phyloP scores from a whole-genome alignment of 805 yeast species.

The Soucietia sequanensis region DNA sequence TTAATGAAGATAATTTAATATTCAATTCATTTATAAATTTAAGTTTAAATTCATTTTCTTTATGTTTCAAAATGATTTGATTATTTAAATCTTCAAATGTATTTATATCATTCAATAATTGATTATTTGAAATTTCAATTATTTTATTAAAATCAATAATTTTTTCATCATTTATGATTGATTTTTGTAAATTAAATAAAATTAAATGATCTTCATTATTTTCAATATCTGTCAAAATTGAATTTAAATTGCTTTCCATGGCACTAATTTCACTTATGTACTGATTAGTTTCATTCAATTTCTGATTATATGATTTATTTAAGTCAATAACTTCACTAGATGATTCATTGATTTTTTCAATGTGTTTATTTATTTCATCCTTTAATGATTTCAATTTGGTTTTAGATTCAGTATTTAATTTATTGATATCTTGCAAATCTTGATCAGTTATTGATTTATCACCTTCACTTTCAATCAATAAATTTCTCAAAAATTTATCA shows the following conservation, averaged over 20 bases:
- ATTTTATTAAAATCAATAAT: background rate
- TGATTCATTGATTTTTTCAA: constrained; percentile 26
- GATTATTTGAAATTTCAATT: background rate
- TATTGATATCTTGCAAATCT: constrained; percentile 20
- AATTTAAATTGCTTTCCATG: background rate
- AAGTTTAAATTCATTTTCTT: background rate
- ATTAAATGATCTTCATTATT: constrained; percentile 1
- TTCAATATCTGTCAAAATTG: background rate
- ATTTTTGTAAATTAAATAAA: constrained; percentile 2
- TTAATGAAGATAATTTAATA: background rate
- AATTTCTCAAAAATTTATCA: constrained; percentile 58
- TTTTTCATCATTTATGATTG: background rate
- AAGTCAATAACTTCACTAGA: constrained; percentile 24
- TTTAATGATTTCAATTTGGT: constrained; percentile 23
- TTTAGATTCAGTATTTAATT: constrained; percentile 19
- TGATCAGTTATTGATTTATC: constrained; percentile 12
- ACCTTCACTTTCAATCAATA: constrained; percentile 29
- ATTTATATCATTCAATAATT: background rate
- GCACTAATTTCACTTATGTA: constrained; percentile 20
- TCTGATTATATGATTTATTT: constrained; percentile 20
- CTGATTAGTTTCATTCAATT: constrained; percentile 23
- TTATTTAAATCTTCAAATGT: background rate
- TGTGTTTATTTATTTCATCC: constrained; percentile 22
- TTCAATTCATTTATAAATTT: background rate
- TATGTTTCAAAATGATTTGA: background rate